Percentiles rank a stretch among this genome's conserved stretches.
These are phyloP conservation scores for Dactylellina sp. DNA, from an alignment of 2,329 filamentous ascomycete genomes.

Conservation along the genomic window DNA sequence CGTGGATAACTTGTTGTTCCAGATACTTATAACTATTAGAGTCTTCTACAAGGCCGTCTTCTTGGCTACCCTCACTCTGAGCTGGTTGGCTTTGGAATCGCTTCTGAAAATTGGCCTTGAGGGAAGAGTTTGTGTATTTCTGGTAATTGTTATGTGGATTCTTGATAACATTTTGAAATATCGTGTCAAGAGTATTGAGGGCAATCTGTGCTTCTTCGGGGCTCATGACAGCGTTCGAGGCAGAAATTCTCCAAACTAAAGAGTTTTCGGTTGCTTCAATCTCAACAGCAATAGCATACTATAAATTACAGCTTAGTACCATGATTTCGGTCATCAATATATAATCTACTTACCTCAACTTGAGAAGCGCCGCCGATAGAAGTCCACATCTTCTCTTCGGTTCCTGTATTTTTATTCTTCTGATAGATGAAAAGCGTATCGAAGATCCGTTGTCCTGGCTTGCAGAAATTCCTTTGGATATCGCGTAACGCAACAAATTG, in stretches of 20 bases:
- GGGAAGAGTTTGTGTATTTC: constrained; percentile 3
- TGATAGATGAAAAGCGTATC: constrained; percentile 77
- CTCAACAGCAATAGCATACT: constrained; percentile 69
- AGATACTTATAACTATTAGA: constrained; percentile 63
- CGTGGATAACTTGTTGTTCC: constrained; percentile 66
- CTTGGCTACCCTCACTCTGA: constrained; percentile 10
- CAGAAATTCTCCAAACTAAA: constrained; percentile 78
- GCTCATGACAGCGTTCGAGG: constrained; percentile 69
- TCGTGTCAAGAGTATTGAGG: constrained; percentile 30
- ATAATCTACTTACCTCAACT: constrained; percentile 71
- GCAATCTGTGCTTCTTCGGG: constrained; percentile 62
- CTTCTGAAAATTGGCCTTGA: constrained; percentile 56
- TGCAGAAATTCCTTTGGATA: constrained; percentile 69
- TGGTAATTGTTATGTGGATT: constrained; percentile 18
- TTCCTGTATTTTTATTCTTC: constrained; percentile 64
- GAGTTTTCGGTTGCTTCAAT: constrained; percentile 72
- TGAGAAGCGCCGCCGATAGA: constrained; percentile 75
- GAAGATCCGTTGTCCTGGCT: constrained; percentile 68
- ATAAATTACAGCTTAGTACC: constrained; percentile 12
- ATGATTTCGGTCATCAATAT: constrained; percentile 73
- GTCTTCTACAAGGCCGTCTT: constrained; percentile 26
- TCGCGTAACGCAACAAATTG: constrained; percentile 83
- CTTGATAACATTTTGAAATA: constrained; percentile 38
- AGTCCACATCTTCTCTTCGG: constrained; percentile 67
- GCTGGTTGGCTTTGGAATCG: constrained; percentile 14